Evolutionary conservation across 2,329 filamentous ascomycete species (phyloP).

Genomic region (Penicillium italicum): DNA sequence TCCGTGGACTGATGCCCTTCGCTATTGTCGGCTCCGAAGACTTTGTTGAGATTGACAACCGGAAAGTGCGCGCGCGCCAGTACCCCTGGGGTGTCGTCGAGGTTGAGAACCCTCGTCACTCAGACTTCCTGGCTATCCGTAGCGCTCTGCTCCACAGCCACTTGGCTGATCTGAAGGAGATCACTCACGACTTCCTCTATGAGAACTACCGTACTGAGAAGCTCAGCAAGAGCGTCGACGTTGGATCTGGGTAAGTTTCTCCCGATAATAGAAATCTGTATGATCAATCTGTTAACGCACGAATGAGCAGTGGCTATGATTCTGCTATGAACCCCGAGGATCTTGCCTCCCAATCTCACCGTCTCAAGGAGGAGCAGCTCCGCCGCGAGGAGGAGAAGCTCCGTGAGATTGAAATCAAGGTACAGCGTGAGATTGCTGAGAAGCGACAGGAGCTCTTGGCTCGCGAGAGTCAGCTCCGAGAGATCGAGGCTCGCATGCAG

Average conservation of each 20-base stretch:
- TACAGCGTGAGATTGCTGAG: slow-evolving; percentile 99
- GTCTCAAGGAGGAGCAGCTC: slow-evolving; percentile 98
- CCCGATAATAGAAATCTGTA: neutral
- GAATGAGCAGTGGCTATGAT: slow-evolving; percentile 54
- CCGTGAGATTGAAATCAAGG: slow-evolving; percentile 98
- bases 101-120: slow-evolving; percentile 98
- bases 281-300: slow-evolving; percentile 22
- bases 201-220: slow-evolving; percentile 99
- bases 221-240: slow-evolving; percentile 98
- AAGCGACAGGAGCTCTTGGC: slow-evolving; percentile 98
- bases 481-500: slow-evolving; percentile 97
- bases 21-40: slow-evolving; percentile 98
- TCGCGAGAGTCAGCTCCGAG: slow-evolving; percentile 95
- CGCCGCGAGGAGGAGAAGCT: slow-evolving; percentile 99
- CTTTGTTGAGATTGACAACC: slow-evolving; percentile 86
- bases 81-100: slow-evolving; percentile 99
- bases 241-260: slow-evolving; percentile 73
- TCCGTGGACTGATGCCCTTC: slow-evolving; percentile 96
- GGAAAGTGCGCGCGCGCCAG: slow-evolving; percentile 88
- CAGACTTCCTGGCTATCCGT: slow-evolving; percentile 95
- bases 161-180: slow-evolving; percentile 97
- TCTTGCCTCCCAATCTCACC: slow-evolving; percentile 91
- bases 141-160: slow-evolving; percentile 97
- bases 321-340: slow-evolving; percentile 98
- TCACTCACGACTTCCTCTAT: slow-evolving; percentile 99